phyloP scores from a whole-genome alignment of 139 green algal genomes.

The Haematococcus sp. region DNA sequence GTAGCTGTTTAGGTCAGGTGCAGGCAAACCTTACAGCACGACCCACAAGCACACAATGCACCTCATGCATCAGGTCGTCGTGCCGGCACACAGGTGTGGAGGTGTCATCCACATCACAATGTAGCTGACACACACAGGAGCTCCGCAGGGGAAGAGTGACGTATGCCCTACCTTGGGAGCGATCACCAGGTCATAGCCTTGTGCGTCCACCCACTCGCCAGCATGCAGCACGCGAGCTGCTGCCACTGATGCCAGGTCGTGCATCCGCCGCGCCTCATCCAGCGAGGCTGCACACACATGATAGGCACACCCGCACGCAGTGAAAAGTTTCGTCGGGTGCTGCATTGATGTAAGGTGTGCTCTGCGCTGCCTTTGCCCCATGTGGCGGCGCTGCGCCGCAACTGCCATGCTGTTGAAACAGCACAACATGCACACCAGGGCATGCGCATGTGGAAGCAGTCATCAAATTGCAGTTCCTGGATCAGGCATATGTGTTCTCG shows the following conservation, averaged over 20 bases:
- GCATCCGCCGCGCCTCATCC: constrained; percentile 4
- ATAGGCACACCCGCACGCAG: constrained; percentile 4
- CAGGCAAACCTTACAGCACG: background rate
- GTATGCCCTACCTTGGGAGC: constrained; percentile 22
- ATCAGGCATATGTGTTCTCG: constrained; percentile 1
- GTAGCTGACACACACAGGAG: too few species aligned
- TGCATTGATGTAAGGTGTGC: too few species aligned
- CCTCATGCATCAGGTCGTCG: background rate
- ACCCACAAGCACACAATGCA: background rate
- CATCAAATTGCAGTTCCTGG: too few species aligned
- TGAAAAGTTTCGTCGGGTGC: background rate
- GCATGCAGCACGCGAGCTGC: constrained; percentile 13
- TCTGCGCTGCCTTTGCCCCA: too few species aligned
- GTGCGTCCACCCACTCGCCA: constrained; percentile 13
- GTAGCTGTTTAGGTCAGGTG: background rate
- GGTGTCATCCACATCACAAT: too few species aligned
- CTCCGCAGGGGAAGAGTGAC: too few species aligned
- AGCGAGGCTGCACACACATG: constrained; percentile 3
- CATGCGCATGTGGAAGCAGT: too few species aligned
- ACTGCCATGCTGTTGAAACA: too few species aligned
- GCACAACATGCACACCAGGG: too few species aligned
- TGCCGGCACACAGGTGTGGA: background rate
- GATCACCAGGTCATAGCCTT: constrained; percentile 45
- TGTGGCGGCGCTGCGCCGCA: too few species aligned
- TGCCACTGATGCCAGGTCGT: constrained; percentile 21